A percentile compares a stretch with the other conserved stretches of the same genome.
Conservation (phyloP, 352 stramenopile species). For the Phytophthora agathidicida region DNA sequence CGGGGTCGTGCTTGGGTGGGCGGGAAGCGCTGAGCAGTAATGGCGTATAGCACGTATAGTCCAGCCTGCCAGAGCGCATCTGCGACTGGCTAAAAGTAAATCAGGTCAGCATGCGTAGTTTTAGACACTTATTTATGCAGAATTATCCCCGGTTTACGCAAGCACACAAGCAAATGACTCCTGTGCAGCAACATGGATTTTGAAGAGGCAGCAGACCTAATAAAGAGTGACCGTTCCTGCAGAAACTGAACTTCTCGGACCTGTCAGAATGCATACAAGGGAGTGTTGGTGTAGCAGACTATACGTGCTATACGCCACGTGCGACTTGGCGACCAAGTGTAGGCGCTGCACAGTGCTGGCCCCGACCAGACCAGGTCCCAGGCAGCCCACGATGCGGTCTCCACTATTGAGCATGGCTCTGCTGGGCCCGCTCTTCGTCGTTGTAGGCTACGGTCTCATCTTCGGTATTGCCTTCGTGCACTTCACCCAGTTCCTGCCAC, state of each 20-base stretch:
- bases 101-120: too few relatives aligned
- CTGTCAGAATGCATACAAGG: too few relatives aligned
- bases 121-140: too few relatives aligned
- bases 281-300: too few relatives aligned
- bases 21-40: slow-evolving; percentile 22
- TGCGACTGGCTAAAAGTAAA: slow-evolving; percentile 25
- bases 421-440: slow-evolving; percentile 34
- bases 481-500: slow-evolving; percentile 38
- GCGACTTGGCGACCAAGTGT: slow-evolving; percentile 28
- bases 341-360: slow-evolving; percentile 1
- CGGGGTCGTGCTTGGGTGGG: slow-evolving; percentile 19
- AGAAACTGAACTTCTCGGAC: too few relatives aligned
- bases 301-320: too few relatives aligned
- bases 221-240: too few relatives aligned
- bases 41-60: slow-evolving; percentile 27
- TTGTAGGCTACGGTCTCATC: slow-evolving; percentile 40
- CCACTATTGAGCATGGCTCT: not conserved
- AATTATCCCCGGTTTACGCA: too few relatives aligned
- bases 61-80: slow-evolving; percentile 11
- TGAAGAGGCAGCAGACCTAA: too few relatives aligned
- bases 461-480: slow-evolving; percentile 33
- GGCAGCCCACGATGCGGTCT: not conserved
- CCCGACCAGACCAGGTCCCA: too few relatives aligned
- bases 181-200: too few relatives aligned
- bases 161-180: too few relatives aligned